These are phyloP conservation scores for Apiotrichum sp. DNA, from an alignment of 1,284 basidiomycete genomes.

Conservation along the genomic window DNA sequence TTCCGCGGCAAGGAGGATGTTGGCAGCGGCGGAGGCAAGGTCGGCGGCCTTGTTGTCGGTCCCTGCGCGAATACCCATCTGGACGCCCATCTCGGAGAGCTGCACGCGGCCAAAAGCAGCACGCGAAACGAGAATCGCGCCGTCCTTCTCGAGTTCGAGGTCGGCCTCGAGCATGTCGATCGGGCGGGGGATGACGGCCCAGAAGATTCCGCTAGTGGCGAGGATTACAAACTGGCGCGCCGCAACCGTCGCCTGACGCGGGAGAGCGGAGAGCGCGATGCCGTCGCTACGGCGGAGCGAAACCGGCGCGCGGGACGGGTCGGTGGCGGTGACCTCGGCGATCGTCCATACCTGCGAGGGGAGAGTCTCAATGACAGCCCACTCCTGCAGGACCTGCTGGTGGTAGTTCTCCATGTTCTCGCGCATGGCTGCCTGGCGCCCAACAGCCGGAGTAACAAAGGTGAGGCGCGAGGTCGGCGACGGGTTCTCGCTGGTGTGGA, in stretches of 20 bases:
- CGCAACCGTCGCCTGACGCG: constrained; percentile 26
- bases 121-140: constrained; percentile 19
- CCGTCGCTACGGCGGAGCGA: constrained; percentile 17
- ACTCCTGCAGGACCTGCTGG: constrained; percentile 31
- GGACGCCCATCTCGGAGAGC: constrained; percentile 36
- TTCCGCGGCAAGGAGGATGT: constrained; percentile 29
- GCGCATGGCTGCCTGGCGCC: constrained; percentile 30
- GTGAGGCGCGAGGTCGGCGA: constrained; percentile 24
- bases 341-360: constrained; percentile 80
- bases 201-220: constrained; percentile 34
- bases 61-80: constrained; percentile 22
- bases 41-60: constrained; percentile 22
- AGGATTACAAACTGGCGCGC: constrained; percentile 37
- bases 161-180: constrained; percentile 37
- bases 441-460: constrained; percentile 27
- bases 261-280: constrained; percentile 28
- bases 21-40: constrained; percentile 22
- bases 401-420: constrained; percentile 34
- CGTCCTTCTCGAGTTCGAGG: constrained; percentile 35
- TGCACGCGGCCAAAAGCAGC: constrained; percentile 35
- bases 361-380: constrained; percentile 52
- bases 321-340: constrained; percentile 42
- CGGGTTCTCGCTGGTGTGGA: constrained; percentile 24
- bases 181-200: constrained; percentile 30
- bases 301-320: constrained; percentile 21